Percentiles rank a stretch among this genome's conserved stretches.
These are phyloP conservation scores for Gossypium bickii DNA, from an alignment of 345 rosid genomes.

Conservation along the genomic window DNA sequence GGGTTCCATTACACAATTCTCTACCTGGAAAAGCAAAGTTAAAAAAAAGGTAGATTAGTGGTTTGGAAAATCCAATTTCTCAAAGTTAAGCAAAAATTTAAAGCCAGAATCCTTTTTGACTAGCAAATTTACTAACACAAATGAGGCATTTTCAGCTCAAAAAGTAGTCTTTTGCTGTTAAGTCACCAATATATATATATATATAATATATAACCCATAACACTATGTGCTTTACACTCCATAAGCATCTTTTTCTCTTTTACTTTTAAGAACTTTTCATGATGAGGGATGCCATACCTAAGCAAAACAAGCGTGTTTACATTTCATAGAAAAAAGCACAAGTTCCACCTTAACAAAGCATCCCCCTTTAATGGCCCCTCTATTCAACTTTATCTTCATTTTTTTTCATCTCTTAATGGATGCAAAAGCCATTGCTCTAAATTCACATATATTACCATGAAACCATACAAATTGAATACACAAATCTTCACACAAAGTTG, in stretches of 20 bases:
- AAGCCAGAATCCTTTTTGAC: slow-evolving; percentile 31
- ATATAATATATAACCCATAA: not conserved
- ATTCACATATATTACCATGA: not conserved
- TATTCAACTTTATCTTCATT: slow-evolving; percentile 9
- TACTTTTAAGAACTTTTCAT: slow-evolving; percentile 35
- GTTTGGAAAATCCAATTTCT: not conserved
- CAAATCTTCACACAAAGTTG: slow-evolving; percentile 12
- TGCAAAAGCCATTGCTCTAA: not conserved
- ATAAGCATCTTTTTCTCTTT: slow-evolving; percentile 27
- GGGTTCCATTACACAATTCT: not conserved
- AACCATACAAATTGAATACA: not conserved
- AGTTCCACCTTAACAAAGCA: slow-evolving; percentile 25
- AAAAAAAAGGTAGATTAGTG: not conserved
- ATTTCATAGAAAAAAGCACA: slow-evolving; percentile 19
- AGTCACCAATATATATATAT: slow-evolving; percentile 9
- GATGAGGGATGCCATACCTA: slow-evolving; percentile 27
- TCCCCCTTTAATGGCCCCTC: slow-evolving; percentile 24
- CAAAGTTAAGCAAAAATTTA: slow-evolving; percentile 21
- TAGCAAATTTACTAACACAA: slow-evolving; percentile 18
- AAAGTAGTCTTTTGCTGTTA: slow-evolving; percentile 43
- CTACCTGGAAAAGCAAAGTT: not conserved
- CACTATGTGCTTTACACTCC: slow-evolving; percentile 32
- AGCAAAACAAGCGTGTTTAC: slow-evolving; percentile 24
- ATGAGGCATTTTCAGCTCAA: slow-evolving; percentile 15
- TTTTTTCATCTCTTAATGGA: slow-evolving; percentile 15